phyloP scores from a whole-genome alignment of 257 asterid species.

The Scutellaria barbata region DNA sequence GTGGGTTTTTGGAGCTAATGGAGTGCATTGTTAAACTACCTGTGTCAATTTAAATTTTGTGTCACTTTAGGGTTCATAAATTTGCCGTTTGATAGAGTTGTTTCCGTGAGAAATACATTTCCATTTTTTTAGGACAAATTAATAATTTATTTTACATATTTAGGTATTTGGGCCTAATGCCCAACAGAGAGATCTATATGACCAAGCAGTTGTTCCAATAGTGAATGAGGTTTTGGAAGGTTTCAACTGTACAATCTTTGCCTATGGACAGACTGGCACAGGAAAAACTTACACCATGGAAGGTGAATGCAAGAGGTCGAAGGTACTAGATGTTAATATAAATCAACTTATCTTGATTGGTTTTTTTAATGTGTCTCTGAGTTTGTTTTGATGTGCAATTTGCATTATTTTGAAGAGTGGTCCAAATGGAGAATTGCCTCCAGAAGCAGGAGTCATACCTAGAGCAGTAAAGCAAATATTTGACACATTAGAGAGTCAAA shows the following conservation, averaged over 20 bases:
- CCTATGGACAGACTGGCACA: constrained; percentile 94
- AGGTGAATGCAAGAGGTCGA: constrained; percentile 84
- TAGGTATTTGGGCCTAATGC: constrained; percentile 92
- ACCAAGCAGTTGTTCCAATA: constrained; percentile 81
- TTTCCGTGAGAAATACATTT: background rate
- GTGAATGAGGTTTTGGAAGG: constrained; percentile 89
- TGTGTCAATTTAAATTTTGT: background rate
- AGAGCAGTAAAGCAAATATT: constrained; percentile 83
- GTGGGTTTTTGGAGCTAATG: constrained; percentile 16
- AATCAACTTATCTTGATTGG: background rate
- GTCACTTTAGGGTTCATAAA: background rate
- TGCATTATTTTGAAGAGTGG: constrained; percentile 53
- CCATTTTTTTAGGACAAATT: background rate
- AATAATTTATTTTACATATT: constrained; percentile 3
- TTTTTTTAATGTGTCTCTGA: background rate
- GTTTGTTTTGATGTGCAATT: constrained; percentile 18
- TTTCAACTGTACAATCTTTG: constrained; percentile 87
- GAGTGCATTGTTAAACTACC: background rate
- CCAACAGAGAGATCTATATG: constrained; percentile 76
- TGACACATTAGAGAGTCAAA: constrained; percentile 79
- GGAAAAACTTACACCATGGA: constrained; percentile 94
- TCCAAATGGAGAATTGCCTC: constrained; percentile 77
- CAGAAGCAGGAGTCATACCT: constrained; percentile 87
- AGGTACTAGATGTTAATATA: constrained; percentile 49
- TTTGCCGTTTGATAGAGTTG: background rate